Evolutionary conservation across 345 rosid genomes (phyloP).

Genomic region (Schrenkiella parvula): DNA sequence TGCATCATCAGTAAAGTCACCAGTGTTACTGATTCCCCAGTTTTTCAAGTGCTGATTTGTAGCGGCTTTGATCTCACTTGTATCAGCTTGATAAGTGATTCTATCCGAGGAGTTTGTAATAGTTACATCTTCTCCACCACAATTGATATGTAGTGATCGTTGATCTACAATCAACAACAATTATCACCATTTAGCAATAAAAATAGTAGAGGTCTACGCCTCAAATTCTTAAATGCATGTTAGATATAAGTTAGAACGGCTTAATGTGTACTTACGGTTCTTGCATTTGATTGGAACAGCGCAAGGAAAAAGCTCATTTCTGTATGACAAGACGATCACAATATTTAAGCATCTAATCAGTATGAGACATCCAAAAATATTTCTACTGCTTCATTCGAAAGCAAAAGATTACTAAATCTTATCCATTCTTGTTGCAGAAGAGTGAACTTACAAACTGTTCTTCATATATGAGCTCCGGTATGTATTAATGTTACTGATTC

Average conservation of each 20-base stretch:
- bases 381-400: background rate
- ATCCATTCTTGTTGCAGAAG: background rate
- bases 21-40: constrained; percentile 29
- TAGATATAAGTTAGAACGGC: background rate
- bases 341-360: background rate
- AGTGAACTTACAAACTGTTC: constrained; percentile 19
- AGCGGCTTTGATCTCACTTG: background rate
- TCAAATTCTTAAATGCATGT: background rate
- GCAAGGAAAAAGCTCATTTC: constrained; percentile 19
- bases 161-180: constrained; percentile 10
- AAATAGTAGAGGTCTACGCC: background rate
- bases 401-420: background rate
- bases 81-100: constrained; percentile 4
- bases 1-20: background rate
- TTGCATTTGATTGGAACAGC: background rate
- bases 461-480: constrained; percentile 17
- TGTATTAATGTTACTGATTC: constrained; percentile 24
- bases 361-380: background rate
- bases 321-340: background rate
- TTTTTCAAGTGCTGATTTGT: background rate
- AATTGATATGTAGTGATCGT: constrained; percentile 26
- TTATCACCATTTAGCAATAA: background rate
- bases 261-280: background rate
- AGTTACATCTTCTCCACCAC: constrained; percentile 21
- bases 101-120: background rate